Evolutionary conservation across 208 protist species (phyloP), one percentile per base, ranked within the genome.

Genomic region (Trypanosoma platydactyli): DNA sequence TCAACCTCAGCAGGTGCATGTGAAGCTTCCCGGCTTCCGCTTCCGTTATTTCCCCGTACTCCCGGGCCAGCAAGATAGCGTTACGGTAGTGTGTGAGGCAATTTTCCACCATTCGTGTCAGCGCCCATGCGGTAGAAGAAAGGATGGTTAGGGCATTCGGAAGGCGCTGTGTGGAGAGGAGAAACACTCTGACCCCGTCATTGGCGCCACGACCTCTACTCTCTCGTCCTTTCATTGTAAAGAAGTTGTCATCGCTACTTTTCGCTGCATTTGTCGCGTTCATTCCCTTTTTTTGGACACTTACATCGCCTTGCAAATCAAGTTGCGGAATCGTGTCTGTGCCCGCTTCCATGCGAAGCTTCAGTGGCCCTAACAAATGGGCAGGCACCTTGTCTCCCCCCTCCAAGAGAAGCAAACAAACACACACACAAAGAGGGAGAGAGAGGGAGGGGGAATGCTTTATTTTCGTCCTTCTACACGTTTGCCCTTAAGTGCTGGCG

Each of bases 151-250:
- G 58, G 3, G 76, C 72, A 68, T 86, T 76, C 15, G 76, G 68
- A 16, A 78, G 49, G 70, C 73, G 74, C 52, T 77, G 78, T 58
- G 84, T 88, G 18, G 82, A 82, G 25, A 76, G 71, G 51, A 92
- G 73, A 64, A 73, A 68, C 25, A 84, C 77, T 45, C 74, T 71
- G 0, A 92, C 58, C 12, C 82, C 86, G 24, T 84, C 69, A 35
- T 69, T 71, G 18, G 29, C 29, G 13, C 9, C 49, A 38, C 41
- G 15, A 25, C 30, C 0, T 62, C 51, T 24, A 18, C 20, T 50
- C n/a, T 52, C 15, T 22, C 25, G 48, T 44, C 11, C 25, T 11
- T 20, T 35, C 18, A n/a, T 58, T 12, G 4, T 50, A 50, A 50
- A 50, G 33, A 38, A 3, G 33, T 38, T 38, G 33, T 9, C 33